Base-by-base conservation (phyloP, 805 yeast genomes). In the Ogataea nakhonphanomensis region DNA sequence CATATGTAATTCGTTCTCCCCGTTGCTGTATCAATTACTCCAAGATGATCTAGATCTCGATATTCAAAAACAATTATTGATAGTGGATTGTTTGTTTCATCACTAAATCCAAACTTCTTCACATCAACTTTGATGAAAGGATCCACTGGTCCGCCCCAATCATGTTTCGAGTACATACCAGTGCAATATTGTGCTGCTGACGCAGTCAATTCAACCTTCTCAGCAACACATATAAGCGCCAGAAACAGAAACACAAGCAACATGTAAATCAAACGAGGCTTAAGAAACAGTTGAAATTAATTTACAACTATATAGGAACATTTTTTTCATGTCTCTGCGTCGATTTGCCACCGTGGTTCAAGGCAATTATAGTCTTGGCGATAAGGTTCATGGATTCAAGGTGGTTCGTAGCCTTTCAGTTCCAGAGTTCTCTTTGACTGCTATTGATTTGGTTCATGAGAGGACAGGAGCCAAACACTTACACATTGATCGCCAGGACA, bases 151-250 rank as follows among this genome's bases (percentile, higher is more conserved):
- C 99, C 99, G 35, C 88, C 84, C 90, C 95, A 86, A 56, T 90
- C 95, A 33, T 77, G 70, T 52, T 80, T 81, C 41, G 90, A 76
- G 65, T 91, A 91, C 80, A 91, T 83, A 25, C 99, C 99, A 4
- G 89, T 73, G 61, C 99, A 91, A 20, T 78, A 77, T 54, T 86
- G 93, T 12, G 81, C 69, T 35, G 74, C 65, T 8, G 54, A 62
- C 11, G 73, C 60, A 33, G 74, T 72, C 48, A 87, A 69, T 20
- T 57, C 56, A 23, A 73, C 82, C 55, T 65, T 61, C 49, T 70
- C 73, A 57, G 70, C 79, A 23, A 33, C 42, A 28, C 42, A 38
- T 17, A 26, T 33, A 7, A 27, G 33, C 21, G 42, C 37, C 21
- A 38, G 30, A 7, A 38, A 25, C 35, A 38, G 17, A 32, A 38